Percentiles rank a stretch among this genome's conserved stretches.
Evolutionary conservation across 2,329 filamentous ascomycete species (phyloP).

Genomic region (Scedosporium apiospermum): DNA sequence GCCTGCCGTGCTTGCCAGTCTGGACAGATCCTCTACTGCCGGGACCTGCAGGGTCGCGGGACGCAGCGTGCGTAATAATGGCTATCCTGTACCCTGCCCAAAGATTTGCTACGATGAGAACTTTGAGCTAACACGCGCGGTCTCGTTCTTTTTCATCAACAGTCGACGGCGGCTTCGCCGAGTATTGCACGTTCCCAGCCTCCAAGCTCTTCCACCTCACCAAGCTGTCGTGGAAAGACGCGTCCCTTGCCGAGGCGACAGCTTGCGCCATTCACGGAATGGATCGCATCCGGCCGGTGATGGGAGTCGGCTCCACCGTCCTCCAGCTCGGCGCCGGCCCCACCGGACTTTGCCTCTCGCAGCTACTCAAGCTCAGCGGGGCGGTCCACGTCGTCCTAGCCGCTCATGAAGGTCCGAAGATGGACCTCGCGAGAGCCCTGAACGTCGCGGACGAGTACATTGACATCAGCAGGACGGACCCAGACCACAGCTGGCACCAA

Average conservation of each 20-base stretch:
- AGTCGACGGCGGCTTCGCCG: constrained; percentile 62
- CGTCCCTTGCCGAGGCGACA: constrained; percentile 60
- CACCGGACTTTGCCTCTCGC: constrained; percentile 54
- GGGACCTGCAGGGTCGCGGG: constrained; percentile 32
- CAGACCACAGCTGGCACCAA: constrained; percentile 49
- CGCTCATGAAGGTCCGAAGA: constrained; percentile 60
- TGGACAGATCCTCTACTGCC: constrained; percentile 58
- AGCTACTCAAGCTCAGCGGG: constrained; percentile 55
- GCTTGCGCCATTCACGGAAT: constrained; percentile 63
- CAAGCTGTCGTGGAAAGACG: constrained; percentile 58
- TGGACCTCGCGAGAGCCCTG: constrained; percentile 55
- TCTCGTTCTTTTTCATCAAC: constrained; percentile 51
- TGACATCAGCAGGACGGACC: constrained; percentile 42
- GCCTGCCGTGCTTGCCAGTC: constrained; percentile 67
- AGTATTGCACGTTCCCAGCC: constrained; percentile 49
- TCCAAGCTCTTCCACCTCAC: constrained; percentile 54
- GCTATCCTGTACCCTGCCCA: no score
- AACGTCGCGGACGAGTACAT: constrained; percentile 45
- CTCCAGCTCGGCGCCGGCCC: constrained; percentile 59
- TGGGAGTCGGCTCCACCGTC: constrained; percentile 55
- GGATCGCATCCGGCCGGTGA: constrained; percentile 57
- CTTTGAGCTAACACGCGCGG: not conserved
- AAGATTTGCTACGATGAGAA: constrained; percentile 5
- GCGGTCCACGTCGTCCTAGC: constrained; percentile 61
- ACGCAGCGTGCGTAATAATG: not conserved